A percentile compares a stretch with the other conserved stretches of the same genome.
These are phyloP conservation scores for Russula dissimulans DNA, from an alignment of 768 basidiomycete species.

Conservation along the genomic window DNA sequence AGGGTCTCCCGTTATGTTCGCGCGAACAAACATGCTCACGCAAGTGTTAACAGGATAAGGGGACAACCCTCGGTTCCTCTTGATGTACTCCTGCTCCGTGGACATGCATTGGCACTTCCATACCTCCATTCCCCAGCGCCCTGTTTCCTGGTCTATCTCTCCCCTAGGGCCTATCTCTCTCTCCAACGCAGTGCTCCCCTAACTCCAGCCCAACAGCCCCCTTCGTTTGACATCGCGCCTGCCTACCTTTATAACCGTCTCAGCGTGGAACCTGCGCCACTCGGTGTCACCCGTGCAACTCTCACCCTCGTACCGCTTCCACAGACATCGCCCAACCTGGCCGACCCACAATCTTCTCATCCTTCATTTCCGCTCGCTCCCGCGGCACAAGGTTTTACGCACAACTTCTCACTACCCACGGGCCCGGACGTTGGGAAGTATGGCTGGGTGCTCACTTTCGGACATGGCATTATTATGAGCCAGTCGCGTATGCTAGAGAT, in stretches of 20 bases:
- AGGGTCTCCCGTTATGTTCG: not conserved
- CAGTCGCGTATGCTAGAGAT: conserved; percentile 69
- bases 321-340: conserved; percentile 25
- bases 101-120: conserved; percentile 61
- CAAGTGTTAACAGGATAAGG: conserved; percentile 8
- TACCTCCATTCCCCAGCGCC: conserved; percentile 60
- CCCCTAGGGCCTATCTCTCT: conserved; percentile 59
- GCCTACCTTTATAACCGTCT: conserved; percentile 40
- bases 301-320: conserved; percentile 37
- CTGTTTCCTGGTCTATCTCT: conserved; percentile 63
- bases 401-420: conserved; percentile 38
- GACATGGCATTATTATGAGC: conserved; percentile 62
- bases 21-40: not conserved
- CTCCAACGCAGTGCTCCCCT: conserved; percentile 37
- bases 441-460: conserved; percentile 70
- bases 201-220: conserved; percentile 22
- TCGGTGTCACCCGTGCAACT: conserved; percentile 49
- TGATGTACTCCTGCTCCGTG: conserved; percentile 61
- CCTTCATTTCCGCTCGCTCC: conserved; percentile 48
- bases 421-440: conserved; percentile 25
- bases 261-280: conserved; percentile 26
- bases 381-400: conserved; percentile 38
- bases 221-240: conserved; percentile 44
- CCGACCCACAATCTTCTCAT: conserved; percentile 27
- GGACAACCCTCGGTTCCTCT: conserved; percentile 39